Evolutionary conservation across 805 yeast genomes (phyloP), one percentile per base, ranked within the genome.

Genomic region (Lachancea thermotolerans): DNA sequence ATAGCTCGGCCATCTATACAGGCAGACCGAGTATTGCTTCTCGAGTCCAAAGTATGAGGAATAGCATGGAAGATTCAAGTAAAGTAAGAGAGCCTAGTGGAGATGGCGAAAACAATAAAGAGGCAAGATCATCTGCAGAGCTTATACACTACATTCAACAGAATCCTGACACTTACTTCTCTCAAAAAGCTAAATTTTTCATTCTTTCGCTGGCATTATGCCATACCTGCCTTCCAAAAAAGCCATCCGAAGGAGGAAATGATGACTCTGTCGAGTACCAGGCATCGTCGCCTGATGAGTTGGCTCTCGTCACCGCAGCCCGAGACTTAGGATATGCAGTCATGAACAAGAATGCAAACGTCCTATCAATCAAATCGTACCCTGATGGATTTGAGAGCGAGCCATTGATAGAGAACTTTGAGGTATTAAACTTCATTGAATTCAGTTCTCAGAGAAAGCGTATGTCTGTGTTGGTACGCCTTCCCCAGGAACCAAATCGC

Each of bases 201-300:
- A 67, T 93, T 42, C 65, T 93, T 37, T 74, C 89, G 1, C 69
- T 93, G 42, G 93, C 98, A 0, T 67, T 93, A 38, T 93, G 99
- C 56, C 96, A 90, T 59, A 76, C 93, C 0, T 91, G 98, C 60
- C 67, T 87, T 39, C 98, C 98, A 1, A 82, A 82, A 51, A 73
- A 67, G 35, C 54, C 60, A 0, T 47, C 36, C 16, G 34, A 47
- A 18, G 42, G 41, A 9, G 56, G 56, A 16, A 64, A 56, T 2
- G 75, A 69, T 36, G 79, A 72, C 17, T 69, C 72, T 17, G 77
- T 89, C 18, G 81, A 79, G 46, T 93, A 93, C 56, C 97, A 91
- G 60, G 87, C 98, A 0, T 81, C 98, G 0, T 90, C 97, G 0
- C 99, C 99, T 0, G 99, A 93, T 66, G 99, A 93, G 62, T 66